A percentile compares a stretch with the other conserved stretches of the same genome.
These are phyloP conservation scores for Euphorbia lathyris DNA, from an alignment of 345 rosid genomes.

Conservation along the genomic window DNA sequence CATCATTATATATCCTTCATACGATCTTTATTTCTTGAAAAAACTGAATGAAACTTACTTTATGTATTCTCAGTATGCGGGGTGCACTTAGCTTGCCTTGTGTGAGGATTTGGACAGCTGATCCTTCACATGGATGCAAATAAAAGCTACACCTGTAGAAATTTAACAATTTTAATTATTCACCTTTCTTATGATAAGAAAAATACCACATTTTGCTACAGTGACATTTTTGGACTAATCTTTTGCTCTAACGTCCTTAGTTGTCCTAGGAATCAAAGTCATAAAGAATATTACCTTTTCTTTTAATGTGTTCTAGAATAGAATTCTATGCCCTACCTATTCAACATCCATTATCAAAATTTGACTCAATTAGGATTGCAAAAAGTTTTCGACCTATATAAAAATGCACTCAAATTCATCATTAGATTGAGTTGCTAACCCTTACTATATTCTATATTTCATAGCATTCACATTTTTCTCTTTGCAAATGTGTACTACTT, in stretches of 20 bases:
- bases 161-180: slow-evolving; percentile 6
- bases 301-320: background rate
- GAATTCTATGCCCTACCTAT: background rate
- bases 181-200: background rate
- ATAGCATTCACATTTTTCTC: no score
- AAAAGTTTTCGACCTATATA: background rate
- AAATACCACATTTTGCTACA: background rate
- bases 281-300: background rate
- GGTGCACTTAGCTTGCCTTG: slow-evolving; percentile 99
- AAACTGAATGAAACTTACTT: slow-evolving; percentile 49
- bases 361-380: background rate
- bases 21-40: background rate
- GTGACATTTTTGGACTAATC: background rate
- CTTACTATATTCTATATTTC: no score
- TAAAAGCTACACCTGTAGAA: slow-evolving; percentile 90
- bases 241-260: background rate
- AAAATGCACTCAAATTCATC: background rate
- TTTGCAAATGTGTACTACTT: background rate
- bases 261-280: background rate
- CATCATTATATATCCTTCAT: background rate
- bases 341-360: background rate
- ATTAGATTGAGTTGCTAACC: no score
- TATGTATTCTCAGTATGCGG: slow-evolving; percentile 92
- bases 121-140: slow-evolving; percentile 92
- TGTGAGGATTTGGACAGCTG: slow-evolving; percentile 73